These are phyloP conservation scores for Penicillium verrucosum DNA, from an alignment of 2,329 filamentous ascomycete genomes.

Conservation along the genomic window DNA sequence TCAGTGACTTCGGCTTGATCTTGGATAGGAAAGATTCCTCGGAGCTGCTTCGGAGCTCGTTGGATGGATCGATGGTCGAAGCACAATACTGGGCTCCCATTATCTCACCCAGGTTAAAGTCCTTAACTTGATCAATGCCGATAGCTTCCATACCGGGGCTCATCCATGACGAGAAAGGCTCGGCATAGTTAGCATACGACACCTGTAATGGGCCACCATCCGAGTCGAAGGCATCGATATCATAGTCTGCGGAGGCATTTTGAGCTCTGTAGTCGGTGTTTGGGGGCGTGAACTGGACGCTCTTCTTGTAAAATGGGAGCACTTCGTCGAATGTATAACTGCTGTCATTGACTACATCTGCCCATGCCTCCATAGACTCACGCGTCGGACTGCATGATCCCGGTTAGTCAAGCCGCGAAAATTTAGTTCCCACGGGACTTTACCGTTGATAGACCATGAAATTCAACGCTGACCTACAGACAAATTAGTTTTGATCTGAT, in stretches of 20 bases:
- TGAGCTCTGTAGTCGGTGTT: constrained; percentile 17
- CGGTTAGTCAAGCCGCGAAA: not conserved
- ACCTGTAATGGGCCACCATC: constrained; percentile 40
- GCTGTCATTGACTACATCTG: constrained; percentile 25
- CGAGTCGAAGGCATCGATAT: constrained; percentile 25
- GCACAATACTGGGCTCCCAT: constrained; percentile 41
- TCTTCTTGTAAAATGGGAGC: constrained; percentile 28
- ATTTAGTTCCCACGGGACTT: too few relatives aligned
- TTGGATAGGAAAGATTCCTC: constrained; percentile 37
- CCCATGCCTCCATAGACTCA: constrained; percentile 28
- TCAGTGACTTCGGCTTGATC: constrained; percentile 33
- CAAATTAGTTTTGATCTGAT: not conserved
- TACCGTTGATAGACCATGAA: constrained; percentile 32
- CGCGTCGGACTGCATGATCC: constrained; percentile 14
- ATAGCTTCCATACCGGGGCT: constrained; percentile 40
- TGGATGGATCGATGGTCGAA: constrained; percentile 27
- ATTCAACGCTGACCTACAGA: constrained; percentile 26
- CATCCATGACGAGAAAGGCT: constrained; percentile 42
- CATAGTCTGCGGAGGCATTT: constrained; percentile 26
- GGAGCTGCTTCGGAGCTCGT: constrained; percentile 28
- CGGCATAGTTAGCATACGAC: constrained; percentile 42
- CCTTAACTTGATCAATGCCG: constrained; percentile 37
- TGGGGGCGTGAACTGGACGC: constrained; percentile 27
- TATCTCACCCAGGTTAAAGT: constrained; percentile 45
- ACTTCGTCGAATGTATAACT: constrained; percentile 29